These are phyloP conservation scores for Didymella glomerata DNA, from an alignment of 2,329 filamentous ascomycete species.

Conservation along the genomic window DNA sequence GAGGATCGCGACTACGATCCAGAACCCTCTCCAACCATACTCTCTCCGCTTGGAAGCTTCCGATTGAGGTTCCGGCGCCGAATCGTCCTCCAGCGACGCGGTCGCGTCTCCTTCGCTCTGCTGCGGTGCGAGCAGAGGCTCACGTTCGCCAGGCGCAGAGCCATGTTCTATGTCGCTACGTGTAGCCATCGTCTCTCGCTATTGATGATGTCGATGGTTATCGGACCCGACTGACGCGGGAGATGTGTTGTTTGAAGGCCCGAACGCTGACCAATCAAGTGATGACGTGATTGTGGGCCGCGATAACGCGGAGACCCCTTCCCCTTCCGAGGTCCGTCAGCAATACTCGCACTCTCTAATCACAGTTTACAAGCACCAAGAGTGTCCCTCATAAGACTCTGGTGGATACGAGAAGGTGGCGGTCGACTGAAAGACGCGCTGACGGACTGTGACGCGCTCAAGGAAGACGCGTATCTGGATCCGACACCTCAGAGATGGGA, in stretches of 20 bases:
- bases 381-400: background rate
- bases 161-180: slow-evolving; percentile 23
- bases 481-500: too few species aligned
- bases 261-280: slow-evolving; percentile 20
- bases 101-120: slow-evolving; percentile 7
- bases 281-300: slow-evolving; percentile 20
- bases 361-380: background rate
- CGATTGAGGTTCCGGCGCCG: slow-evolving; percentile 24
- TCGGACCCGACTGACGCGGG: background rate
- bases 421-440: background rate
- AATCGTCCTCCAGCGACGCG: slow-evolving; percentile 17
- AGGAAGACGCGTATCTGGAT: background rate
- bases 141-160: slow-evolving; percentile 27
- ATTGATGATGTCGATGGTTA: slow-evolving; percentile 1
- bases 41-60: slow-evolving; percentile 24
- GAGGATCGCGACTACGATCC: slow-evolving; percentile 24
- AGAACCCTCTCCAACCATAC: slow-evolving; percentile 32
- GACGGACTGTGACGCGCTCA: background rate
- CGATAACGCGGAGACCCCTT: slow-evolving; percentile 14
- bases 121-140: slow-evolving; percentile 31
- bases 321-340: background rate
- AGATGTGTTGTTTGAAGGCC: background rate
- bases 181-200: slow-evolving; percentile 21
- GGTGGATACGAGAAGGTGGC: background rate
- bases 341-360: background rate